Percentiles rank a stretch among this genome's conserved stretches.
Conservation (phyloP, 1,284 basidiomycete species). For the Hymenochaete sp. region DNA sequence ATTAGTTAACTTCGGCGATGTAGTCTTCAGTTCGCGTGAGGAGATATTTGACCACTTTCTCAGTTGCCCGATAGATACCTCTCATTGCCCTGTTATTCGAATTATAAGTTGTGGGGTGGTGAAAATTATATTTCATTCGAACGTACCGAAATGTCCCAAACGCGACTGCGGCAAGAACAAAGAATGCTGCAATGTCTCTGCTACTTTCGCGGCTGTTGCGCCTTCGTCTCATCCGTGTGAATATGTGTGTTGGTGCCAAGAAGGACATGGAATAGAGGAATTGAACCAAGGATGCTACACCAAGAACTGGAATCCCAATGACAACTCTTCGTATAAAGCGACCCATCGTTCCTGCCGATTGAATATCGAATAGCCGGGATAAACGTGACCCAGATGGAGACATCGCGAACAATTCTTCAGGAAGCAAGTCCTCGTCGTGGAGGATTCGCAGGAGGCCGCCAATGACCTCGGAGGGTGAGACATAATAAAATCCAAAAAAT, state of each 20-base stretch:
- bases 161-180: conserved; percentile 54
- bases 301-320: conserved; percentile 66
- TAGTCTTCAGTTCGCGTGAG: conserved; percentile 66
- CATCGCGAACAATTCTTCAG: no score
- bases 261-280: conserved; percentile 55
- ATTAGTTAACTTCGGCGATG: conserved; percentile 56
- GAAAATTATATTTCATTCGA: neutral
- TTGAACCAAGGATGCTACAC: conserved; percentile 66
- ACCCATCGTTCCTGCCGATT: conserved; percentile 41
- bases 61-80: conserved; percentile 59
- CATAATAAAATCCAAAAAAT: conserved; percentile 38
- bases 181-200: conserved; percentile 52
- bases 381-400: no score
- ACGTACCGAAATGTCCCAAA: conserved; percentile 56
- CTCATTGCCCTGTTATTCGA: conserved; percentile 46
- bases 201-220: conserved; percentile 40
- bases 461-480: conserved; percentile 52
- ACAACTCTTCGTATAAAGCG: conserved; percentile 59
- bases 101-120: conserved; percentile 1
- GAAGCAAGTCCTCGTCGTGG: conserved; percentile 43
- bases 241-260: conserved; percentile 54
- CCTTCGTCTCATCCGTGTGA: conserved; percentile 50
- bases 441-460: conserved; percentile 56
- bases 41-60: conserved; percentile 47
- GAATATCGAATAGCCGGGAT: no score